Evolutionary conservation across 768 basidiomycete species (phyloP).

Genomic region (Amanita muscaria): DNA sequence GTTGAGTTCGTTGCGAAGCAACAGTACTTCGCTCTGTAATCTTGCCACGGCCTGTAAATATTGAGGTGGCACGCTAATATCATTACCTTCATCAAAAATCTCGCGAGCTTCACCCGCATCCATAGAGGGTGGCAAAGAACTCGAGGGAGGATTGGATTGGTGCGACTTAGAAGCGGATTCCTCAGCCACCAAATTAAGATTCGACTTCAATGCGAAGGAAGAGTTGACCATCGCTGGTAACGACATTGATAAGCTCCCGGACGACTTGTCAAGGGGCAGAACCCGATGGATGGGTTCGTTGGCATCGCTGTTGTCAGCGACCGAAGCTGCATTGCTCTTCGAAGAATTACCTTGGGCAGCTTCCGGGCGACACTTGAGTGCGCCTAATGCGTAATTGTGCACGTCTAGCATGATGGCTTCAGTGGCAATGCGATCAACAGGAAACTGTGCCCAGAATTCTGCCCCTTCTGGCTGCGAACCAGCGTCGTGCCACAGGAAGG

Average conservation of each 20-base stretch:
- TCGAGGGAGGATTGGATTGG: constrained; percentile 30
- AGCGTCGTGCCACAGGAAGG: constrained; percentile 60
- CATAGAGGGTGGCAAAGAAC: constrained; percentile 15
- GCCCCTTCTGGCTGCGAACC: constrained; percentile 51
- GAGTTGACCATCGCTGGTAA: constrained; percentile 70
- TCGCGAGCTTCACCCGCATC: background rate
- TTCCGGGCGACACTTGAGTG: constrained; percentile 26
- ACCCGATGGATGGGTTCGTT: constrained; percentile 19
- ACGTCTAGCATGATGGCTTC: constrained; percentile 65
- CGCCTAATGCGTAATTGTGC: constrained; percentile 44
- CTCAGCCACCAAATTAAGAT: constrained; percentile 52
- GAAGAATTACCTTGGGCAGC: background rate
- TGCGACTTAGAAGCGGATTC: constrained; percentile 48
- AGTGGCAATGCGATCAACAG: constrained; percentile 51
- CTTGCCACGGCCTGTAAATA: constrained; percentile 58
- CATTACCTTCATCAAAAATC: constrained; percentile 13
- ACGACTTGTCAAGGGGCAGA: constrained; percentile 27
- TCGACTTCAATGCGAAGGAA: constrained; percentile 66
- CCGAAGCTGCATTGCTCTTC: background rate
- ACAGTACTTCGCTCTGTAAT: constrained; percentile 66
- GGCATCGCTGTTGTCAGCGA: background rate
- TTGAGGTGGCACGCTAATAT: constrained; percentile 32
- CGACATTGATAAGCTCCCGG: constrained; percentile 39
- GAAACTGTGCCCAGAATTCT: constrained; percentile 61
- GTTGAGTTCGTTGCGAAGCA: constrained; percentile 75